These are phyloP conservation scores for Ananas comosus DNA, from an alignment of 176 grass and related monocot genomes.

Conservation along the genomic window DNA sequence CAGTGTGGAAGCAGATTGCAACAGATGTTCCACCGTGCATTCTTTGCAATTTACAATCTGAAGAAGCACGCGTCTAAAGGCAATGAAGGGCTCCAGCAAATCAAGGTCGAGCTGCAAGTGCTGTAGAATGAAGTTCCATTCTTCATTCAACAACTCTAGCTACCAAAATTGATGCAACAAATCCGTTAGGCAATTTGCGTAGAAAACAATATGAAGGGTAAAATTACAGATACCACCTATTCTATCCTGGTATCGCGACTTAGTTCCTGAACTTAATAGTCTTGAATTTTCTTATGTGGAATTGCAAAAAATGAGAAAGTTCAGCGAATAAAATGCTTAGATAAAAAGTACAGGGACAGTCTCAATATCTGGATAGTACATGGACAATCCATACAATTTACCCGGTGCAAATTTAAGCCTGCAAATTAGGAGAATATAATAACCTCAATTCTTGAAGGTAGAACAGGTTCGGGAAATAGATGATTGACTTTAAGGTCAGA, in stretches of 20 bases:
- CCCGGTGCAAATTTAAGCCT: no score
- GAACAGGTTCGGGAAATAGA: conserved; percentile 32
- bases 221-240: no score
- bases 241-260: no score
- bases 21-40: conserved; percentile 55
- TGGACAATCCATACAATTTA: no score
- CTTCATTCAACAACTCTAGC: conserved; percentile 64
- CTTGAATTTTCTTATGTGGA: not conserved
- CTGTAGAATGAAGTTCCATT: conserved; percentile 63
- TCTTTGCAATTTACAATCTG: conserved; percentile 72
- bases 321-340: not conserved
- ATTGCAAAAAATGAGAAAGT: not conserved
- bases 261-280: no score
- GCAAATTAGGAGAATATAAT: not conserved
- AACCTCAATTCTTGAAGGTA: conserved; percentile 63
- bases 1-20: conserved; percentile 75
- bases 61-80: conserved; percentile 68
- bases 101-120: conserved; percentile 64
- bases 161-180: conserved; percentile 29
- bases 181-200: not conserved
- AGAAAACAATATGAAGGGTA: not conserved
- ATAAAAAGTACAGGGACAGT: not conserved
- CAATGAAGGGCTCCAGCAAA: conserved; percentile 84
- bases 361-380: no score
- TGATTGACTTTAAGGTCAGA: conserved; percentile 19